Evolutionary conservation across 495 filamentous ascomycete genomes (phyloP), one percentile per base, ranked within the genome.

Genomic region (Penicillium simplicissimum): DNA sequence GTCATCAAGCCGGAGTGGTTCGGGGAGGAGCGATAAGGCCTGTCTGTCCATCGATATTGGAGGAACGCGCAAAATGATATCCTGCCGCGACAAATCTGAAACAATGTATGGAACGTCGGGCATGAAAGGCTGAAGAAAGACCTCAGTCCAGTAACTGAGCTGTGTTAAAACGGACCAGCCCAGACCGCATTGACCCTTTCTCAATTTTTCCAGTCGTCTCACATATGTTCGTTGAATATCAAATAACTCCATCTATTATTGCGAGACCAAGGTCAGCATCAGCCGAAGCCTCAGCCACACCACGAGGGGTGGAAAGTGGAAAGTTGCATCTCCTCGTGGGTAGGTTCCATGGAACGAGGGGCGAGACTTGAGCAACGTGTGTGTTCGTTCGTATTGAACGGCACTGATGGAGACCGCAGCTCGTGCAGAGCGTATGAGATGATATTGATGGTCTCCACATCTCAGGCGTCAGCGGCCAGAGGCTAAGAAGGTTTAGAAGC

Each of bases 301-400:
- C 42, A 45, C n/a, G 9, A 21, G 2, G 28, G 23, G 23, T 25
- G 23, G 23, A n/a, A n/a, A 28, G 25, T 40, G 15, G 38, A 8
- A 19, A 14, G 25, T 15, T 48, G 25, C 25, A 28, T 31, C 15
- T 31, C 56, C 43, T 58, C 43, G 56, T 58, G 56, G 33, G 40
- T 11, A 31, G 14, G 13, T 38, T 52, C 57, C 57, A 59, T 59
- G 57, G 47, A 53, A 59, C 36, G 37, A 21, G 47, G 15, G 33
- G 31, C 17, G 56, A 47, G 34, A 19, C 45, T 35, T 36, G 48
- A 59, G 57, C 40, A 43, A 54, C 19, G 38, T 61, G 40, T 61
- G 40, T 47, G 37, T 28, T 19, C 28, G 28, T 28, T 28, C 42
- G 38, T 28, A 43, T 57, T 33, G 40, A 14, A 38, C 36, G 8